A percentile compares a stretch with the other conserved stretches of the same genome.
These are phyloP conservation scores for Trichoderma gracile DNA, from an alignment of 2,329 filamentous ascomycete genomes.

Conservation along the genomic window DNA sequence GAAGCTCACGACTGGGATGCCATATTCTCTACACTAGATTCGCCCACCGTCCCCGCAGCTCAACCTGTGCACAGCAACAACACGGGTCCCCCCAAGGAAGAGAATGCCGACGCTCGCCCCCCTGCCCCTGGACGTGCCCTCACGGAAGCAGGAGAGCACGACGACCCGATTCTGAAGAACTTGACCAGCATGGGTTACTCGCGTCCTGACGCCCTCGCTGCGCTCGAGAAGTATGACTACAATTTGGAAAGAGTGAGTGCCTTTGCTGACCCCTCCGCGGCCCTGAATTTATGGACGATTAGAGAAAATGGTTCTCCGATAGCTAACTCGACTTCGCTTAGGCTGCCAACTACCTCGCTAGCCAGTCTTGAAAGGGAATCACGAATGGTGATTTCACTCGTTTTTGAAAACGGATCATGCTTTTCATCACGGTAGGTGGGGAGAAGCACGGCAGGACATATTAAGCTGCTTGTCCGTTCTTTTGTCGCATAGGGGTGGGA, in stretches of 20 bases:
- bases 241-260: constrained; percentile 84
- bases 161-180: constrained; percentile 88
- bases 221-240: constrained; percentile 93
- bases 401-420: not conserved
- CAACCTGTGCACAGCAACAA: constrained; percentile 22
- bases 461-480: constrained; percentile 19
- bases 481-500: constrained; percentile 13
- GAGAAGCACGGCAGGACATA: constrained; percentile 12
- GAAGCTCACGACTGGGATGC: constrained; percentile 84
- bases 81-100: constrained; percentile 16
- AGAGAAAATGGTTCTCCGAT: not conserved
- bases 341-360: constrained; percentile 60
- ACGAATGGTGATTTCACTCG: not conserved
- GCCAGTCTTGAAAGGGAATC: constrained; percentile 48
- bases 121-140: constrained; percentile 61
- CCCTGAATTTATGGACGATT: not conserved
- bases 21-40: constrained; percentile 81
- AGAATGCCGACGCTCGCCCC: constrained; percentile 33
- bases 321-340: constrained; percentile 27
- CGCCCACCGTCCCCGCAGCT: constrained; percentile 42
- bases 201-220: constrained; percentile 69
- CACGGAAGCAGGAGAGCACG: constrained; percentile 73
- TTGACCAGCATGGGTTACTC: constrained; percentile 87
- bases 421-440: not conserved
- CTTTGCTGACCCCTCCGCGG: too few species aligned